Evolutionary conservation across 192 early-diverging fungal species (phyloP).

Genomic region (Coemansia sp.): DNA sequence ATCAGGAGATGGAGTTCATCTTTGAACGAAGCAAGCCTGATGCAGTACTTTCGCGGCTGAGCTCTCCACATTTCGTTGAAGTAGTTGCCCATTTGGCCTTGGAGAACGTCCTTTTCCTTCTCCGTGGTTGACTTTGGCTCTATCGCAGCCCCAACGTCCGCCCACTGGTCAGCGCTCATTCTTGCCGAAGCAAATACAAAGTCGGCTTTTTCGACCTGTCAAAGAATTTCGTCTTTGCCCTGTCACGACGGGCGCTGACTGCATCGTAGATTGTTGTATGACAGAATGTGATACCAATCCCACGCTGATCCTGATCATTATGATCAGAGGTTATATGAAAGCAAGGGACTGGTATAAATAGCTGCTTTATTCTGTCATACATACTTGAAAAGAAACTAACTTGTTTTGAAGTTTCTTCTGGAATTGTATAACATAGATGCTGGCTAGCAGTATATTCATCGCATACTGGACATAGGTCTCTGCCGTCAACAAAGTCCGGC

Average conservation of each 20-base stretch:
- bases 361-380: too few relatives aligned
- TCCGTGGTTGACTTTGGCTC: neutral
- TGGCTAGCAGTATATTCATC: neutral
- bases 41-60: neutral
- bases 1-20: neutral
- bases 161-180: neutral
- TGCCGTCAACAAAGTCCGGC: too few relatives aligned
- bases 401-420: too few relatives aligned
- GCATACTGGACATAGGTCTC: too few relatives aligned
- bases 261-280: neutral
- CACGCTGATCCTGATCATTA: too few relatives aligned
- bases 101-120: neutral
- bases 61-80: too few relatives aligned
- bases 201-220: neutral
- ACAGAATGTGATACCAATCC: too few relatives aligned
- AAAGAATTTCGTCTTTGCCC: neutral
- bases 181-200: neutral
- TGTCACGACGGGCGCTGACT: neutral
- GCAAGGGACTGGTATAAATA: too few relatives aligned
- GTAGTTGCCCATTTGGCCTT: neutral
- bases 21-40: neutral
- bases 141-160: neutral
- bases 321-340: too few relatives aligned
- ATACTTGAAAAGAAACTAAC: too few relatives aligned
- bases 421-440: too few relatives aligned